phyloP scores from a whole-genome alignment of 768 basidiomycete genomes.

The Leccinum longicurvipes region DNA sequence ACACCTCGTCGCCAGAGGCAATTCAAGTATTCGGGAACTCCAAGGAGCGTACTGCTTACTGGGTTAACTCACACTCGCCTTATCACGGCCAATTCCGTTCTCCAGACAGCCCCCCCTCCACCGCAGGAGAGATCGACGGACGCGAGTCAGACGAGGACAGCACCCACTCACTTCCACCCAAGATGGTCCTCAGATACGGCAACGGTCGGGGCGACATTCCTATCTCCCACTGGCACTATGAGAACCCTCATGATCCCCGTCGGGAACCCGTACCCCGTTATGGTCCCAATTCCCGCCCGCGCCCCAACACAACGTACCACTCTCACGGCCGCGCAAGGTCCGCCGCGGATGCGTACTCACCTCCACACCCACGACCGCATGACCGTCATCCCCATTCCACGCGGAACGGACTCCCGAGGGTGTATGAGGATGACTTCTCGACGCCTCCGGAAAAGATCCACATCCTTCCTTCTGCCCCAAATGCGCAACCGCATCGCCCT shows the following conservation, averaged over 20 bases:
- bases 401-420: slow-evolving; percentile 21
- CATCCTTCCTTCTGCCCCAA: slow-evolving; percentile 51
- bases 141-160: slow-evolving; percentile 41
- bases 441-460: slow-evolving; percentile 59
- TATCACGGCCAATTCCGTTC: slow-evolving; percentile 43
- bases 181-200: slow-evolving; percentile 66
- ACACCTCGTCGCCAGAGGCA: slow-evolving; percentile 56
- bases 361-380: slow-evolving; percentile 31
- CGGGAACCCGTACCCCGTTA: slow-evolving; percentile 16
- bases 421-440: slow-evolving; percentile 19
- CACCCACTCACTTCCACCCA: slow-evolving; percentile 54
- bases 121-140: slow-evolving; percentile 38
- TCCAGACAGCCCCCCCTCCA: slow-evolving; percentile 55
- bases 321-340: slow-evolving; percentile 39
- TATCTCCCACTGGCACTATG: slow-evolving; percentile 46
- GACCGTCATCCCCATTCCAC: slow-evolving; percentile 15
- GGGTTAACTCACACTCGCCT: slow-evolving; percentile 51
- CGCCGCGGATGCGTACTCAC: slow-evolving; percentile 29
- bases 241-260: slow-evolving; percentile 16
- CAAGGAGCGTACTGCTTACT: slow-evolving; percentile 60
- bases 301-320: slow-evolving; percentile 30
- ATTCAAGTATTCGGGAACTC: slow-evolving; percentile 55
- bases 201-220: slow-evolving; percentile 65
- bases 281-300: slow-evolving; percentile 23
- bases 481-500: slow-evolving; percentile 32